Conservation (phyloP, 2,329 filamentous ascomycete genomes). For the Fusarium mangiferae region DNA sequence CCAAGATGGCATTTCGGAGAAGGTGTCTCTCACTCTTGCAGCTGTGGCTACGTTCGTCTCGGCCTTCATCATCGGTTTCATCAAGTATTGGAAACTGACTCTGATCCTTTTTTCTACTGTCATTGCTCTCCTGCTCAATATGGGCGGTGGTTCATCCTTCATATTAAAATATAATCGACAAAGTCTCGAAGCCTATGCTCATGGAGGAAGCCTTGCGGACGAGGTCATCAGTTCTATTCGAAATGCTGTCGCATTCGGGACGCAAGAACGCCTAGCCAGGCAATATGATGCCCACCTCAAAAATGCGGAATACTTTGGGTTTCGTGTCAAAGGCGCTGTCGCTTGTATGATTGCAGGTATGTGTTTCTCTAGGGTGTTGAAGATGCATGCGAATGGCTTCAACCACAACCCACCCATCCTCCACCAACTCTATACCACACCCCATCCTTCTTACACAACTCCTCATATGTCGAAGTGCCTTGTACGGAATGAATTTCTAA, state of each 20-base stretch:
- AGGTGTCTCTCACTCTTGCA: conserved; percentile 80
- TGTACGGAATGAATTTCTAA: conserved; percentile 47
- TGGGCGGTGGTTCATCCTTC: conserved; percentile 77
- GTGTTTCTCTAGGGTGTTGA: conserved; percentile 37
- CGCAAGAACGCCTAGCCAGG: conserved; percentile 87
- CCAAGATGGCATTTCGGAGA: conserved; percentile 93
- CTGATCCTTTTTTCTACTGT: conserved; percentile 87
- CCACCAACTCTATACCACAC: background rate
- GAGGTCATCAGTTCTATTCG: conserved; percentile 95
- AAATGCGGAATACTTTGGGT: conserved; percentile 79
- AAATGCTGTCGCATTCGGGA: conserved; percentile 92
- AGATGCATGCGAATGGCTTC: background rate
- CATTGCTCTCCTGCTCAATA: conserved; percentile 79
- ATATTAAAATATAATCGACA: conserved; percentile 85
- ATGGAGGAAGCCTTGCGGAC: conserved; percentile 88
- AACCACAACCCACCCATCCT: background rate
- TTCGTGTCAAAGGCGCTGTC: conserved; percentile 77
- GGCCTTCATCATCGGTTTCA: conserved; percentile 89
- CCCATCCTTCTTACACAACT: background rate
- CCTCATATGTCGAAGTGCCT: background rate
- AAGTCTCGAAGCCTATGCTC: conserved; percentile 81
- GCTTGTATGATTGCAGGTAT: conserved; percentile 84
- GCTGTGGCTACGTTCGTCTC: conserved; percentile 85
- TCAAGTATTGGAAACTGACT: conserved; percentile 93
- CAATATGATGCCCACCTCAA: conserved; percentile 83